Evolutionary conservation across 345 rosid species (phyloP).

Genomic region (Brassica nigra): DNA sequence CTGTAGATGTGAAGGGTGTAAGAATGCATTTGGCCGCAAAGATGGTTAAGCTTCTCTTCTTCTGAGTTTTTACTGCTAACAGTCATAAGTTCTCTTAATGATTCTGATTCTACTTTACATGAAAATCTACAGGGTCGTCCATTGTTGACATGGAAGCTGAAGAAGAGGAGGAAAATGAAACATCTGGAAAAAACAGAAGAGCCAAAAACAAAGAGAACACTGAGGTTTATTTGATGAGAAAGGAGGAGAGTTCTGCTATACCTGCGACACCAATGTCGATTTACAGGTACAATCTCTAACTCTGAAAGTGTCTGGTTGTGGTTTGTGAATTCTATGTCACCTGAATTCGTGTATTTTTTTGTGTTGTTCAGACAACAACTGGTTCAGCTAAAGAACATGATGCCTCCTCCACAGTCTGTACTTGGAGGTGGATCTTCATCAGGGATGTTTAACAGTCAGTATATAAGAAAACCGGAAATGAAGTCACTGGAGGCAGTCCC

Average conservation of each 20-base stretch:
- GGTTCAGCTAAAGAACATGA: constrained; percentile 64
- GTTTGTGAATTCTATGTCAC: not conserved
- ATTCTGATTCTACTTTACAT: constrained; percentile 9
- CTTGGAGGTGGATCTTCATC: constrained; percentile 40
- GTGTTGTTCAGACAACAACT: constrained; percentile 52
- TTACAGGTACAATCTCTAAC: constrained; percentile 56
- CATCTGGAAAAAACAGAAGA: constrained; percentile 42
- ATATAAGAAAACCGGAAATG: constrained; percentile 41
- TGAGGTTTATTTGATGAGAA: constrained; percentile 47
- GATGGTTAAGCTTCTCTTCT: constrained; percentile 61
- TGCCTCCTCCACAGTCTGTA: constrained; percentile 47
- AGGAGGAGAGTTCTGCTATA: constrained; percentile 55
- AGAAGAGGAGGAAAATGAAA: constrained; percentile 66
- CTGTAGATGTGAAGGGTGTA: constrained; percentile 98
- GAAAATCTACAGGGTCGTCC: constrained; percentile 56
- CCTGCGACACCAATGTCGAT: constrained; percentile 61
- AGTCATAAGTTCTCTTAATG: not conserved
- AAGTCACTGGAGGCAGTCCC: constrained; percentile 46
- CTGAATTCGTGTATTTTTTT: constrained; percentile 7
- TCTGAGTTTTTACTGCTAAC: not conserved
- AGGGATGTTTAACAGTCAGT: constrained; percentile 20
- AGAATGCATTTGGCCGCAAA: constrained; percentile 89
- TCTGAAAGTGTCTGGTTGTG: not conserved
- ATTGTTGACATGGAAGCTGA: constrained; percentile 54
- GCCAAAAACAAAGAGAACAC: constrained; percentile 45